Evolutionary conservation across 1,284 basidiomycete species (phyloP).

Genomic region (Cutaneotrichosporon sp.): DNA sequence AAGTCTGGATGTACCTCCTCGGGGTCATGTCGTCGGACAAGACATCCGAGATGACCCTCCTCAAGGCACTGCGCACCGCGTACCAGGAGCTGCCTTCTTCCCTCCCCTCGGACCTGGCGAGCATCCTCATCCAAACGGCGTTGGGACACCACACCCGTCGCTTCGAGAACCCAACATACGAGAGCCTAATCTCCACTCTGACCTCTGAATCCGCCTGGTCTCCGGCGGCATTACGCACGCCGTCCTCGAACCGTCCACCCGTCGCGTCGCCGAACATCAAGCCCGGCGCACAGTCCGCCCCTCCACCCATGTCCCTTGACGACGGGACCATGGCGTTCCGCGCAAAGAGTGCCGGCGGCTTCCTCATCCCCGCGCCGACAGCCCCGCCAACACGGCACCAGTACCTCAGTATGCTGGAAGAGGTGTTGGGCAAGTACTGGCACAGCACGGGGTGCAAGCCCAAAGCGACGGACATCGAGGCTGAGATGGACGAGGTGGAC

Average conservation of each 20-base stretch:
- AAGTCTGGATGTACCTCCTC: constrained; percentile 50
- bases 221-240: not conserved
- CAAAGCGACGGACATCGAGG: constrained; percentile 1
- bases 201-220: constrained; percentile 28
- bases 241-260: not conserved
- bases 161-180: constrained; percentile 45
- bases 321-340: constrained; percentile 10
- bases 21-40: constrained; percentile 41
- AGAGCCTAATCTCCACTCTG: constrained; percentile 39
- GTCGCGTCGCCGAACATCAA: not conserved
- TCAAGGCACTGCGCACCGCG: constrained; percentile 29
- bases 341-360: constrained; percentile 9
- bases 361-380: constrained; percentile 36
- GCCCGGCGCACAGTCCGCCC: not conserved
- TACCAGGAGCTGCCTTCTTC: constrained; percentile 32
- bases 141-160: constrained; percentile 42
- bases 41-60: constrained; percentile 41
- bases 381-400: constrained; percentile 33
- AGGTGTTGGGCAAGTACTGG: constrained; percentile 43
- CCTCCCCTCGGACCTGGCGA: constrained; percentile 31
- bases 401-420: constrained; percentile 35
- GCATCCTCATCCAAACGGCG: constrained; percentile 34
- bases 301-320: constrained; percentile 14
- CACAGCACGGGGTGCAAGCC: constrained; percentile 28
- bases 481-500: not conserved